Conservation (phyloP, 2,329 filamentous ascomycete species). For the Penicillium sp. region DNA sequence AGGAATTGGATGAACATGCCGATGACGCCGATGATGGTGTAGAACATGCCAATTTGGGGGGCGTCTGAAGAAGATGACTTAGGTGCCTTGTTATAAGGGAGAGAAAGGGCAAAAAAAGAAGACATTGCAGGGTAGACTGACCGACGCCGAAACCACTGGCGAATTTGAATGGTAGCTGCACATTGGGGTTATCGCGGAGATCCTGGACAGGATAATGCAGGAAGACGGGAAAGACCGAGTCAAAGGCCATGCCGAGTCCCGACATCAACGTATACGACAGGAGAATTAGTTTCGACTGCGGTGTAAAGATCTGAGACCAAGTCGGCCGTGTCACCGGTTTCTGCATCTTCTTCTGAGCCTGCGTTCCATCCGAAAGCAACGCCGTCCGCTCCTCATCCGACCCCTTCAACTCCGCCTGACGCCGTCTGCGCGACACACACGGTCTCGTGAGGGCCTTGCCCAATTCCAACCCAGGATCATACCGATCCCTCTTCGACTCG, state of each 20-base stretch:
- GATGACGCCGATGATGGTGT: constrained; percentile 77
- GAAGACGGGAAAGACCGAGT: constrained; percentile 87
- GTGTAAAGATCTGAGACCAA: constrained; percentile 70
- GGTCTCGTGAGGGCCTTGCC: constrained; percentile 65
- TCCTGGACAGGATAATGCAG: constrained; percentile 71
- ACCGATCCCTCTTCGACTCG: constrained; percentile 66
- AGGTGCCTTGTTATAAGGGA: background rate
- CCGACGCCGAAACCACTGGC: constrained; percentile 75
- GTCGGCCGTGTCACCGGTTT: constrained; percentile 38
- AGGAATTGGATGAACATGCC: constrained; percentile 85
- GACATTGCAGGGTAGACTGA: constrained; percentile 25
- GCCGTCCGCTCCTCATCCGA: constrained; percentile 38
- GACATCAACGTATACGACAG: constrained; percentile 78
- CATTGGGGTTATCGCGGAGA: constrained; percentile 58
- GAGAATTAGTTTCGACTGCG: constrained; percentile 75
- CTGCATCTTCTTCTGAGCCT: constrained; percentile 22
- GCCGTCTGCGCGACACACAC: constrained; percentile 35
- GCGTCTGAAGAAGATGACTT: constrained; percentile 53
- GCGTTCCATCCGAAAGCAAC: constrained; percentile 35
- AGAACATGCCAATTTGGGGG: constrained; percentile 79
- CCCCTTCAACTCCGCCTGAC: constrained; percentile 18
- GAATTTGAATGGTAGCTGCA: constrained; percentile 77
- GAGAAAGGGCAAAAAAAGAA: background rate
- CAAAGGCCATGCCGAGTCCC: constrained; percentile 80
- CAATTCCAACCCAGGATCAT: constrained; percentile 75